A percentile compares a stretch with the other conserved stretches of the same genome.
Evolutionary conservation across 2,329 filamentous ascomycete genomes (phyloP).

Genomic region (Arthrobotrys musiformis): DNA sequence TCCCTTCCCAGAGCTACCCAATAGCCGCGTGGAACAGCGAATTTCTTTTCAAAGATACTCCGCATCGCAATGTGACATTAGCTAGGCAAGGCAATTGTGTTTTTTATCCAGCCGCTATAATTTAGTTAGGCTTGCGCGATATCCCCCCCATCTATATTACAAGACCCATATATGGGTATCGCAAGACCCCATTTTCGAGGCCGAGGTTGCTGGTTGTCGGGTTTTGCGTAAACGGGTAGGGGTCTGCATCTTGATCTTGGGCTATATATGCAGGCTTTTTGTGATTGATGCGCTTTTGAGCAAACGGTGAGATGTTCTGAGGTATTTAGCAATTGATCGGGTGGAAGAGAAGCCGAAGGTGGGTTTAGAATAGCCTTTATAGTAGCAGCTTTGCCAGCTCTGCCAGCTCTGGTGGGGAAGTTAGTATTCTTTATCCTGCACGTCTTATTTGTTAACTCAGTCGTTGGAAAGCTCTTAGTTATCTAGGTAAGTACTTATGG

Average conservation of each 20-base stretch:
- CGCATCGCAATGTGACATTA: background rate
- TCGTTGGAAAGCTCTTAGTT: background rate
- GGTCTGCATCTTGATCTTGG: too few species aligned
- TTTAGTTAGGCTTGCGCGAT: background rate
- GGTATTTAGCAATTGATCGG: constrained; percentile 14
- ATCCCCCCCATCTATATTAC: background rate
- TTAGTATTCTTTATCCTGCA: background rate
- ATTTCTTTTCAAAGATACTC: background rate
- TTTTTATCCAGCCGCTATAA: background rate
- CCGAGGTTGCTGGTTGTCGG: background rate
- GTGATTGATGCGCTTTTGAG: background rate
- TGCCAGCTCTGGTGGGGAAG: background rate
- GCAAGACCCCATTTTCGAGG: too few species aligned
- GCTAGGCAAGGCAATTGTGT: background rate
- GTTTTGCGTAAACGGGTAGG: background rate
- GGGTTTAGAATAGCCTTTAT: constrained; percentile 5
- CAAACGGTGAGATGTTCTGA: background rate
- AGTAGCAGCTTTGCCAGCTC: background rate
- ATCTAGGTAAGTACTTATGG: background rate
- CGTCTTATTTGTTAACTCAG: background rate
- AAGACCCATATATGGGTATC: background rate
- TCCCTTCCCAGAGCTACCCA: background rate
- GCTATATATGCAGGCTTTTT: too few species aligned
- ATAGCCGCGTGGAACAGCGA: background rate
- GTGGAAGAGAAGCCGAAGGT: background rate